Evolutionary conservation across 306 rosid genomes (phyloP).

Genomic region (Hippophae gyantsensis): DNA sequence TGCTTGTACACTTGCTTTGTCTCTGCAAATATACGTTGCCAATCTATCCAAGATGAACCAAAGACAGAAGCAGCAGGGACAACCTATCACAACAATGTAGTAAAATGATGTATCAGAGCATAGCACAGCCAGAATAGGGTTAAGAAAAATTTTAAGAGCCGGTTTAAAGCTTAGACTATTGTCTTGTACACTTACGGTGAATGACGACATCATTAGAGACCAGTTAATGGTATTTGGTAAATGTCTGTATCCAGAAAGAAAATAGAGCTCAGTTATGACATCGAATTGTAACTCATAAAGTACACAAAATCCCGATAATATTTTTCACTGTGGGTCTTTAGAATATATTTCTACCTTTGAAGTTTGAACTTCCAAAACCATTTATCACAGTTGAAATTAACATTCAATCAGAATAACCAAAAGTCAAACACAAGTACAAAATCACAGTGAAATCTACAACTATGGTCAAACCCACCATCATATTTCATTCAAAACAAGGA

Average conservation of each 20-base stretch:
- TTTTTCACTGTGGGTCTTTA: not conserved
- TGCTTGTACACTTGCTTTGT: conserved; percentile 40
- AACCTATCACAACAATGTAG: conserved; percentile 29
- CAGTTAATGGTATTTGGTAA: conserved; percentile 60
- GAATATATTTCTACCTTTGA: not conserved
- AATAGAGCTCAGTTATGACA: not conserved
- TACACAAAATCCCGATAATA: not conserved
- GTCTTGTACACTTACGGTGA: conserved; percentile 44
- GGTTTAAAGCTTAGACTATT: not conserved
- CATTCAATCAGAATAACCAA: not conserved
- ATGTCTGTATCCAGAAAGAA: conserved; percentile 39
- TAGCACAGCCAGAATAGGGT: not conserved
- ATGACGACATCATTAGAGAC: conserved; percentile 81
- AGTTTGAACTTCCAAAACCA: not conserved
- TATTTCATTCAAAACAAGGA: not conserved
- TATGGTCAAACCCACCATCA: not conserved
- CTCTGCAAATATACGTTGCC: conserved; percentile 69
- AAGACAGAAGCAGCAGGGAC: conserved; percentile 78
- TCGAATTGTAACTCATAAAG: not conserved
- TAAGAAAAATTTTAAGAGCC: not conserved
- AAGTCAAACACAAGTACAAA: not conserved
- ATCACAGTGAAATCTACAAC: conserved; percentile 5
- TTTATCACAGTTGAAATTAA: conserved; percentile 10
- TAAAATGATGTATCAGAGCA: not conserved
- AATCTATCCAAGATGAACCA: conserved; percentile 72